A percentile compares a stretch with the other conserved stretches of the same genome.
Conservation (phyloP, 108 stramenopile species). For the Skeletonema marinoi region DNA sequence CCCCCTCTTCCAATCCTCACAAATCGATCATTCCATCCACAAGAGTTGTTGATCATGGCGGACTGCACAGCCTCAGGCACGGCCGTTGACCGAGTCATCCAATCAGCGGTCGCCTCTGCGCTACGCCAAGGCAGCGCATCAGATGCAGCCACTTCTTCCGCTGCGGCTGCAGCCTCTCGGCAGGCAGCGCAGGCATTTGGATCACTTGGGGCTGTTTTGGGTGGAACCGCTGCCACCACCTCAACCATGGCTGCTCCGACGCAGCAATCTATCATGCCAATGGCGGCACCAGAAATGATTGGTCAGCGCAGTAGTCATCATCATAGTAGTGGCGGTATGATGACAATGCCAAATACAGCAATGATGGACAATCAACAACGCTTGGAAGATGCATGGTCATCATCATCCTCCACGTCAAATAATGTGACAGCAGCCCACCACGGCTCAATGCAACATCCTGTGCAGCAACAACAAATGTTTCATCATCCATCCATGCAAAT, state of each 20-base stretch:
- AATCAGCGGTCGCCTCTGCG: constrained; percentile 42
- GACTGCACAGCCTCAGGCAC: constrained; percentile 85
- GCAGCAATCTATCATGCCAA: constrained; percentile 50
- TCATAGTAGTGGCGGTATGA: constrained; percentile 6
- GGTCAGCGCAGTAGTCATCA: constrained; percentile 24
- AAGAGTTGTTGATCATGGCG: constrained; percentile 50
- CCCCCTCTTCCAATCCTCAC: too few relatives aligned
- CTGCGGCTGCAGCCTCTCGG: constrained; percentile 45
- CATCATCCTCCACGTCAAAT: background rate
- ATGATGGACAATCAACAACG: constrained; percentile 2
- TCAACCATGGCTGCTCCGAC: background rate
- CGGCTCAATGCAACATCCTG: constrained; percentile 21
- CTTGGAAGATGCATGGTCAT: constrained; percentile 22
- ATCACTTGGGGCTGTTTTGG: constrained; percentile 31
- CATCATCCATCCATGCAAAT: background rate
- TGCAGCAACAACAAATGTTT: constrained; percentile 51
- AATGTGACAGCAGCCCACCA: background rate
- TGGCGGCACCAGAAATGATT: constrained; percentile 44
- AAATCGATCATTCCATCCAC: too few relatives aligned
- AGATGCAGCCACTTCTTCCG: background rate
- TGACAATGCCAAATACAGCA: background rate
- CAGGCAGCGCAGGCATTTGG: constrained; percentile 33
- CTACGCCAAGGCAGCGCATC: constrained; percentile 8
- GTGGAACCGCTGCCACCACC: constrained; percentile 63
- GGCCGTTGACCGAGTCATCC: constrained; percentile 66